Conservation (phyloP, 2,329 filamentous ascomycete species). For the Paecilomyces sp. region DNA sequence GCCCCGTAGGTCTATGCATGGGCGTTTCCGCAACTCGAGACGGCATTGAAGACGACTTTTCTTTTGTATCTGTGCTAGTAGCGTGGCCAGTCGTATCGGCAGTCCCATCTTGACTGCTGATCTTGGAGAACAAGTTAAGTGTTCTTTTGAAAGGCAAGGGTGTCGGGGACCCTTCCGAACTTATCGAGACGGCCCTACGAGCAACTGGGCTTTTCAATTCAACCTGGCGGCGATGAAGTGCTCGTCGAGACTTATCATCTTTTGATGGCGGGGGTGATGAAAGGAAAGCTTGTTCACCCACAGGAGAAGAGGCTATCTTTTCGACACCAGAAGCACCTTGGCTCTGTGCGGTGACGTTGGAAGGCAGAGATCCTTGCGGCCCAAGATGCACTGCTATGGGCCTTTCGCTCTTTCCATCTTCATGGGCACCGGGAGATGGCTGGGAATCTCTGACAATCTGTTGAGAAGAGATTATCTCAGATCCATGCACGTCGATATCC, state of each 20-base stretch:
- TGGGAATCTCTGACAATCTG: slow-evolving; percentile 30
- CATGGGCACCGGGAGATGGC: slow-evolving; percentile 17
- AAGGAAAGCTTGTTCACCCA: slow-evolving; percentile 9
- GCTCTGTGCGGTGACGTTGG: not conserved
- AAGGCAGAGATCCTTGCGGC: not conserved
- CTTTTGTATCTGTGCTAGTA: slow-evolving; percentile 4
- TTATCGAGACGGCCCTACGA: slow-evolving; percentile 6
- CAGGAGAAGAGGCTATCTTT: slow-evolving; percentile 10
- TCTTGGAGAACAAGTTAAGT: slow-evolving; percentile 6
- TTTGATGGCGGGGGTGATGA: slow-evolving; percentile 17
- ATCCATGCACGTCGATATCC: slow-evolving; percentile 3
- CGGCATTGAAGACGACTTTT: slow-evolving; percentile 30
- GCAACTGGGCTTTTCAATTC: not conserved
- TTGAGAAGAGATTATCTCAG: slow-evolving; percentile 21
- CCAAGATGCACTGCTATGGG: slow-evolving; percentile 1
- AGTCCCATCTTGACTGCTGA: not conserved
- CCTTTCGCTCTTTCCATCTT: slow-evolving; percentile 3
- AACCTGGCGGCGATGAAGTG: slow-evolving; percentile 2
- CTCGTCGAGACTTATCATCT: slow-evolving; percentile 8
- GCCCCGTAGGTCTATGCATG: slow-evolving; percentile 17
- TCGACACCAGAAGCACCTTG: slow-evolving; percentile 7
- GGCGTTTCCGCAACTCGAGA: slow-evolving; percentile 36
- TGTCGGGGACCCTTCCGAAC: slow-evolving; percentile 4
- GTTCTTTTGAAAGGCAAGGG: slow-evolving; percentile 1
- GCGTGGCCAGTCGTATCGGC: not conserved